A percentile compares a stretch with the other conserved stretches of the same genome.
phyloP scores from a whole-genome alignment of 192 early-diverging fungal species.

The Martensiomyces pterosporus region DNA sequence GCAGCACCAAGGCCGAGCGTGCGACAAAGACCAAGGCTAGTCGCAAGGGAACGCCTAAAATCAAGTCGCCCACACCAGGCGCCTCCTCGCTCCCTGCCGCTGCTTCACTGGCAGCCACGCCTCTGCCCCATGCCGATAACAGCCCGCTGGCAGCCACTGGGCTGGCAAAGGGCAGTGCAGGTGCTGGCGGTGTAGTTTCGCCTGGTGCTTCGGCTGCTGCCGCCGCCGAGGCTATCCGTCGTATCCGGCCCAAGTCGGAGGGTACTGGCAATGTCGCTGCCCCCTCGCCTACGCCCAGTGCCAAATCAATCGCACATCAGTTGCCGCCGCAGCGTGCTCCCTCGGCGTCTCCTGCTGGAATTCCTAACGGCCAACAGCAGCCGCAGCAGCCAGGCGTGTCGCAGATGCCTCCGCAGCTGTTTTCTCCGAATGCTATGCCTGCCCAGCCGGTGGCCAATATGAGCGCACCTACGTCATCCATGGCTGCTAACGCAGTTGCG shows the following conservation, averaged over 20 bases:
- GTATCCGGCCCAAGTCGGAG: slow-evolving; percentile 39
- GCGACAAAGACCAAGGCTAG: slow-evolving; percentile 14
- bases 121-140: neutral
- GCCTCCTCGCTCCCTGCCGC: neutral
- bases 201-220: slow-evolving; percentile 9
- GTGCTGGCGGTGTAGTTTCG: neutral
- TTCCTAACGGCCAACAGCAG: slow-evolving; percentile 10
- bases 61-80: slow-evolving; percentile 40
- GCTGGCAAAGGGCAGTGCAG: neutral
- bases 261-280: slow-evolving; percentile 4
- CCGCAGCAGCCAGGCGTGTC: neutral
- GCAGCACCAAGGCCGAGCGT: neutral
- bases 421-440: no score
- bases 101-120: neutral
- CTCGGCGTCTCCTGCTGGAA: slow-evolving; percentile 11
- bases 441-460: slow-evolving; percentile 3
- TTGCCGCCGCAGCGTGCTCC: neutral
- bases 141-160: neutral
- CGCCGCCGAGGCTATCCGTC: slow-evolving; percentile 14
- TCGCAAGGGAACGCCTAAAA: slow-evolving; percentile 32
- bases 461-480: no score
- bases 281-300: slow-evolving; percentile 40
- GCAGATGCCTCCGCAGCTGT: no score
- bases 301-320: slow-evolving; percentile 21
- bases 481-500: no score